These are phyloP conservation scores for Closterium sp. DNA, from an alignment of 139 green algal species.

Conservation along the genomic window DNA sequence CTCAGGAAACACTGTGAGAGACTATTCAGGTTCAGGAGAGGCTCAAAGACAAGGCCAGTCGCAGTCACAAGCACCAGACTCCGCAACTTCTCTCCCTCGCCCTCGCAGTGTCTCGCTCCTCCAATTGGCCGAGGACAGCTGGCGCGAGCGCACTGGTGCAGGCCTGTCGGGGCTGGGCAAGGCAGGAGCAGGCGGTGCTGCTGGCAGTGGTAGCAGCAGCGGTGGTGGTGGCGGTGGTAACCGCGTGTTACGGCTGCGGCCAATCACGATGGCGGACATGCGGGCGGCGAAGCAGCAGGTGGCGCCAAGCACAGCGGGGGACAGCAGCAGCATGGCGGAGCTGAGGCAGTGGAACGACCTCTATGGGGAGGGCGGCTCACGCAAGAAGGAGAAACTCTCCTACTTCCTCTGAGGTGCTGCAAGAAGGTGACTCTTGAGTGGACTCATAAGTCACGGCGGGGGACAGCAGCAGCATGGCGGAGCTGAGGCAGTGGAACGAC, in stretches of 20 bases:
- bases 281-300: conserved; percentile 61
- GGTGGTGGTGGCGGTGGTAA: neutral
- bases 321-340: conserved; percentile 59
- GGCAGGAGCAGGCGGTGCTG: neutral
- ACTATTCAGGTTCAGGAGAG: too few species aligned
- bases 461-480: conserved; percentile 57
- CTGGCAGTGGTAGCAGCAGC: neutral
- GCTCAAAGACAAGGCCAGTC: neutral
- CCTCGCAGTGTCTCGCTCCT: neutral
- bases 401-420: conserved; percentile 62
- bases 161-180: neutral
- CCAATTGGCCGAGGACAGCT: neutral
- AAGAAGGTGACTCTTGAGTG: neutral
- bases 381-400: conserved; percentile 49
- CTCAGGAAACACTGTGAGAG: too few species aligned
- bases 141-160: neutral
- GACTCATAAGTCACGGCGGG: too few species aligned
- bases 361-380: conserved; percentile 69
- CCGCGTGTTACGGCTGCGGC: conserved; percentile 44
- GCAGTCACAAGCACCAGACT: neutral
- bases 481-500: conserved; percentile 73
- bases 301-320: conserved; percentile 53
- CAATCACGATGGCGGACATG: conserved; percentile 66
- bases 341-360: conserved; percentile 72
- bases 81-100: neutral